Percentiles rank a stretch among this genome's conserved stretches.
Conservation (phyloP, 176 grass and related monocot species). For the Typha latifolia region DNA sequence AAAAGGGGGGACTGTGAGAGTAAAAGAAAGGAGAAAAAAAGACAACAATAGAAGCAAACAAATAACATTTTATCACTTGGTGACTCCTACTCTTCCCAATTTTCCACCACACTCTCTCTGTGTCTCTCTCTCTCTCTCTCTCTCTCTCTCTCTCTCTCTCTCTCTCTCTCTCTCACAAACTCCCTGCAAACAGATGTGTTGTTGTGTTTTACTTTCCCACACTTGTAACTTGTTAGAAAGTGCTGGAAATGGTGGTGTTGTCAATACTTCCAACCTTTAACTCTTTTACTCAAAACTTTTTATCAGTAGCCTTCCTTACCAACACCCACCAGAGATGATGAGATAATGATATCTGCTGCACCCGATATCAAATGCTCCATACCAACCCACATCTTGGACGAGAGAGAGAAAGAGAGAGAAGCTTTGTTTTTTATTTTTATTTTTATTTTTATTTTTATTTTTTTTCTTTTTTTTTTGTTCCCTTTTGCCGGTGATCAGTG, state of each 20-base stretch:
- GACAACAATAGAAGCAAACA: too few relatives aligned
- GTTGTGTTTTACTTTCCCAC: background rate
- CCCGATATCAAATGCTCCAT: slow-evolving; percentile 4
- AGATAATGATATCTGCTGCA: slow-evolving; percentile 32
- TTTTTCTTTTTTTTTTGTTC: background rate
- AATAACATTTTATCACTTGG: too few relatives aligned
- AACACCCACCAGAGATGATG: slow-evolving; percentile 26
- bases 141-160: too few relatives aligned
- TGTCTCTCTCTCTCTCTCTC: too few relatives aligned
- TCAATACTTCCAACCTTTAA: background rate
- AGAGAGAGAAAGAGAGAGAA: background rate
- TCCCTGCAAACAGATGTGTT: too few relatives aligned
- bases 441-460: background rate
- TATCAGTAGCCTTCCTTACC: background rate
- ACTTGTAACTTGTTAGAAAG: background rate
- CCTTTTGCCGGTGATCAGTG: background rate
- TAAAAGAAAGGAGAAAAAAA: background rate
- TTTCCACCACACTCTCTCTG: too few relatives aligned
- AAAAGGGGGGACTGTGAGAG: background rate
- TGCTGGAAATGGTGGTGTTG: background rate
- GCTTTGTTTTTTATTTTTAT: background rate
- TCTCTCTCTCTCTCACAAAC: too few relatives aligned
- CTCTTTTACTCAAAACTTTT: background rate
- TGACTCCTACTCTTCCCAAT: too few relatives aligned
- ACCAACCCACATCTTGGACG: background rate